Evolutionary conservation across 1,139 yeast genomes (phyloP).

Genomic region (Chernovozyma aurita): DNA sequence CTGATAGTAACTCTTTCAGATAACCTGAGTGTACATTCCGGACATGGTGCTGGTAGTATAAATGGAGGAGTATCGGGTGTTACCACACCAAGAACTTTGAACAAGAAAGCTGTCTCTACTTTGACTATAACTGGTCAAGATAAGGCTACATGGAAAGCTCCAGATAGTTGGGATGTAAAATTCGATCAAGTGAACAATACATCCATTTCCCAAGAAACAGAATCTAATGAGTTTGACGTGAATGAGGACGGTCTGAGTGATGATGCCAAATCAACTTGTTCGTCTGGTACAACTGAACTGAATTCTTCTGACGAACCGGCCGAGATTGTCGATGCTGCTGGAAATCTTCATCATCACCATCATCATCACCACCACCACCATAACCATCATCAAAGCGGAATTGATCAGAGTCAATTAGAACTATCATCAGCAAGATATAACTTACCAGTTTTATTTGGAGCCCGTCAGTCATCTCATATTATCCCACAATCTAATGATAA

Average conservation of each 20-base stretch:
- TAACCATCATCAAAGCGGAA: slow-evolving; percentile 1
- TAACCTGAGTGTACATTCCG: slow-evolving; percentile 1
- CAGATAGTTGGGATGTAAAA: slow-evolving; percentile 79
- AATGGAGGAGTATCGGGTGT: neutral
- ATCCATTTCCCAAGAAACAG: slow-evolving; percentile 11
- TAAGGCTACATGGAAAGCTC: slow-evolving; percentile 53
- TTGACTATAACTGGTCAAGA: neutral
- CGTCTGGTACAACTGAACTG: slow-evolving; percentile 4
- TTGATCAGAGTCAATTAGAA: neutral
- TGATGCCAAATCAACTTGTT: slow-evolving; percentile 1
- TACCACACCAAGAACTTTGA: neutral
- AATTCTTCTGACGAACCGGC: slow-evolving; percentile 1
- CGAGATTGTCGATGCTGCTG: neutral
- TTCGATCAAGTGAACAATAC: slow-evolving; percentile 17
- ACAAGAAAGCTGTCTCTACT: neutral
- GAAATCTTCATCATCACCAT: slow-evolving; percentile 1
- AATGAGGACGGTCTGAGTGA: slow-evolving; percentile 5
- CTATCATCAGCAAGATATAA: slow-evolving; percentile 7
- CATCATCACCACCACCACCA: slow-evolving; percentile 10
- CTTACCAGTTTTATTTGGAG: slow-evolving; percentile 37
- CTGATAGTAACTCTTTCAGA: slow-evolving; percentile 1
- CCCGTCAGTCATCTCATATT: slow-evolving; percentile 23
- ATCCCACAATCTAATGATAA: slow-evolving; percentile 10
- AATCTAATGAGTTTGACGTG: slow-evolving; percentile 18
- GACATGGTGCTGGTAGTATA: neutral